These are phyloP conservation scores for Halenospora varia DNA, from an alignment of 495 filamentous ascomycete species.

Conservation along the genomic window DNA sequence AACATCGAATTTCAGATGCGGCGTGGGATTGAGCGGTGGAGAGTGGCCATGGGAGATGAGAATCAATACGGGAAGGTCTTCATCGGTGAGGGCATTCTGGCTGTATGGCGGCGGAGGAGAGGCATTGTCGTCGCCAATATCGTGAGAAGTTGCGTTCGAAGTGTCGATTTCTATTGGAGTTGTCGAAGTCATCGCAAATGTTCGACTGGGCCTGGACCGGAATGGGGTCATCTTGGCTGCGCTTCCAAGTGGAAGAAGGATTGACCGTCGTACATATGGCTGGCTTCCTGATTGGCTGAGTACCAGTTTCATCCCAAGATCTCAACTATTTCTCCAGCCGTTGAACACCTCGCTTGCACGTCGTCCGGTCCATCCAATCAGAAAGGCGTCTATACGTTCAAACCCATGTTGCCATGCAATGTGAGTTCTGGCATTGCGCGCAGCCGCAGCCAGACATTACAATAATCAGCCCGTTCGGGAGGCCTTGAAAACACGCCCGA, in stretches of 20 bases:
- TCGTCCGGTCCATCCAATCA: background rate
- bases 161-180: background rate
- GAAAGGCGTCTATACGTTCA: background rate
- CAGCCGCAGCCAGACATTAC: background rate
- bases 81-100: background rate
- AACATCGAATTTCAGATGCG: constrained; percentile 16
- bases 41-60: constrained; percentile 12
- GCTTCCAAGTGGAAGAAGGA: background rate
- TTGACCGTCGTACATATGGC: background rate
- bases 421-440: background rate
- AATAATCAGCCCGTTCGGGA: background rate
- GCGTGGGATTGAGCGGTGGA: constrained; percentile 9
- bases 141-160: background rate
- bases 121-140: background rate
- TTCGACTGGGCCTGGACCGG: too few species aligned
- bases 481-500: too few species aligned
- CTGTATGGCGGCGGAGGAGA: background rate
- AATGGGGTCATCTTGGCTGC: too few species aligned
- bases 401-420: background rate
- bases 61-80: background rate
- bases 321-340: background rate
- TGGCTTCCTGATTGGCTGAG: background rate
- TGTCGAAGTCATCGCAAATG: too few species aligned
- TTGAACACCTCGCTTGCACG: background rate
- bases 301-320: too few species aligned